These are phyloP conservation scores for Potentilla sterilis DNA, from an alignment of 306 rosid genomes.

Conservation along the genomic window DNA sequence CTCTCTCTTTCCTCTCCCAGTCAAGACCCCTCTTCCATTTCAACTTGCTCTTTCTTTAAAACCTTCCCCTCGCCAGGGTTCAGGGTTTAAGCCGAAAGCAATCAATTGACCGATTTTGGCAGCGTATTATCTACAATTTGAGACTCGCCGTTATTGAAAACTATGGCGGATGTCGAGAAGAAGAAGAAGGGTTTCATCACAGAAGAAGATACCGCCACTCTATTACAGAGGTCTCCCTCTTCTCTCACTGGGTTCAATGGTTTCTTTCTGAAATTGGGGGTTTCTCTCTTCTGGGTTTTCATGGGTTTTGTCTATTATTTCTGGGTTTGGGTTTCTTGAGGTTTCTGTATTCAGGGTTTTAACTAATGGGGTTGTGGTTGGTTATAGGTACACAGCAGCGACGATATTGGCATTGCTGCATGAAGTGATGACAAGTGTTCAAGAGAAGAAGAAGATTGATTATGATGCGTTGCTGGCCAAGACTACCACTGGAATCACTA, in stretches of 20 bases:
- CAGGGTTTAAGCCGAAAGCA: constrained; percentile 30
- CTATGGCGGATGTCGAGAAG: constrained; percentile 34
- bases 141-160: neutral
- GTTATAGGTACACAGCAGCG: constrained; percentile 50
- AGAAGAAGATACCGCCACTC: constrained; percentile 50
- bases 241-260: neutral
- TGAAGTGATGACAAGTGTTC: constrained; percentile 35
- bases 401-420: constrained; percentile 64
- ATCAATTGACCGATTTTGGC: neutral
- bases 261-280: neutral
- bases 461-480: constrained; percentile 72
- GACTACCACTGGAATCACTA: constrained; percentile 74
- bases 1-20: neutral
- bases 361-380: neutral
- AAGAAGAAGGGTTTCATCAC: constrained; percentile 40
- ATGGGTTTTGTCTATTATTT: neutral
- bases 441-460: constrained; percentile 45
- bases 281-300: neutral
- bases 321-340: neutral
- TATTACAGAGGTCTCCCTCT: constrained; percentile 46
- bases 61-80: constrained; percentile 19
- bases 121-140: neutral
- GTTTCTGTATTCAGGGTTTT: neutral
- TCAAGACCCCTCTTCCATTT: neutral
- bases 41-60: neutral